Evolutionary conservation across 371 early-diverging fungal species (phyloP).

Genomic region (Mucor plumbeus): DNA sequence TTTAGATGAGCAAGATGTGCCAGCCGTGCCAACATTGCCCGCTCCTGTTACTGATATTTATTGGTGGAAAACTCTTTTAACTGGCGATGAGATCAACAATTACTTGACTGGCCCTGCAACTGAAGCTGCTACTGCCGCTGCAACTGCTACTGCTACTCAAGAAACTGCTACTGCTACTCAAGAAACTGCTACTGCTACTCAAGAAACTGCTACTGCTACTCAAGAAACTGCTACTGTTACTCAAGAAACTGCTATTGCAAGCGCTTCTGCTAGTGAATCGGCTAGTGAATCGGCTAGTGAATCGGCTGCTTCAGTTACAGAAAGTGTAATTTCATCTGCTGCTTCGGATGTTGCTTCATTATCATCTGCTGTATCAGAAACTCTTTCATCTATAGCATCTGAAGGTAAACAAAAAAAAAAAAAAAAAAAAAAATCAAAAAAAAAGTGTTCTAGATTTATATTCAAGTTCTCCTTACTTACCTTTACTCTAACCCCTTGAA

Average conservation of each 20-base stretch:
- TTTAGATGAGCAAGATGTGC: not conserved
- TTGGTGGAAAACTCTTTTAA: slow-evolving; percentile 32
- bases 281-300: not conserved
- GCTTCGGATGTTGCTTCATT: slow-evolving; percentile 6
- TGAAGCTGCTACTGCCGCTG: slow-evolving; percentile 11
- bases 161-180: not conserved
- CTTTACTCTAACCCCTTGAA: not conserved
- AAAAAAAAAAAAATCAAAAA: too few relatives aligned
- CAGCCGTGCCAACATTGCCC: slow-evolving; percentile 15
- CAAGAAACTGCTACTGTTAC: not conserved
- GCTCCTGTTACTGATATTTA: slow-evolving; percentile 27
- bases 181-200: not conserved
- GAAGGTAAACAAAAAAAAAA: not conserved
- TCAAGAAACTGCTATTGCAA: not conserved
- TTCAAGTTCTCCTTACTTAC: not conserved
- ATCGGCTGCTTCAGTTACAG: not conserved
- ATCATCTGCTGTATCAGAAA: not conserved
- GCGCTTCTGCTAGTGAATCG: not conserved
- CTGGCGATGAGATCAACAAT: slow-evolving; percentile 21
- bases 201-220: slow-evolving; percentile 7
- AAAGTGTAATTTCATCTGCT: slow-evolving; percentile 2
- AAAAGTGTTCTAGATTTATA: slow-evolving; percentile 3
- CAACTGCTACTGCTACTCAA: slow-evolving; percentile 6
- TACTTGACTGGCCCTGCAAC: slow-evolving; percentile 23
- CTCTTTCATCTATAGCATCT: not conserved